Conservation (phyloP, 169 alveolate genomes). For the Plasmodium falciparum region DNA sequence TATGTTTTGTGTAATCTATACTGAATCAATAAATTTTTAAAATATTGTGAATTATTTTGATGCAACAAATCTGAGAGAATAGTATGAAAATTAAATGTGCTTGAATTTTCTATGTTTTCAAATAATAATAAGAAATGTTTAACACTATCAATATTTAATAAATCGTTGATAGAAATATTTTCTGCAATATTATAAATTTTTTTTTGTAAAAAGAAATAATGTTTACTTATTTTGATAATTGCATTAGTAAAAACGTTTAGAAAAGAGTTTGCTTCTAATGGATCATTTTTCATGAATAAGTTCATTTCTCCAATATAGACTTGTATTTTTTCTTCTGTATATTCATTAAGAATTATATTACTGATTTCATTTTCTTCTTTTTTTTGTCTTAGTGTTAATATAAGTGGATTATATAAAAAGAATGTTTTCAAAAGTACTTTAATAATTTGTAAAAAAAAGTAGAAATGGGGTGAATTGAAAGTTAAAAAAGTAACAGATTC, state of each 20-base stretch:
- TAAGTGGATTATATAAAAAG: constrained; percentile 24
- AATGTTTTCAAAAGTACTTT: constrained; percentile 18
- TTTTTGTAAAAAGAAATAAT: constrained; percentile 43
- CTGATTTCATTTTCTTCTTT: background rate
- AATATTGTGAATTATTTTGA: constrained; percentile 32
- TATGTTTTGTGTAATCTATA: constrained; percentile 7
- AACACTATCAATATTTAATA: constrained; percentile 26
- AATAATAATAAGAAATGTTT: constrained; percentile 30
- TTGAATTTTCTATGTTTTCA: constrained; percentile 19
- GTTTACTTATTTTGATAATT: constrained; percentile 31
- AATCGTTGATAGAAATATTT: constrained; percentile 16
- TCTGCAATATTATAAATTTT: constrained; percentile 16
- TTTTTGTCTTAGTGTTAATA: constrained; percentile 18
- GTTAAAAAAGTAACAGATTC: constrained; percentile 26
- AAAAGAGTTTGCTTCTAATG: constrained; percentile 32
- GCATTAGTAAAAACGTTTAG: constrained; percentile 30
- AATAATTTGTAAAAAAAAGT: constrained; percentile 9
- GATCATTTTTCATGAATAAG: constrained; percentile 46
- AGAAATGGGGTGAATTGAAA: constrained; percentile 9
- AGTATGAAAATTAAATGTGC: constrained; percentile 13
- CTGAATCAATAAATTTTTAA: constrained; percentile 27
- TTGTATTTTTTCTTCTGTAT: constrained; percentile 16
- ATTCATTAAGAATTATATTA: constrained; percentile 1
- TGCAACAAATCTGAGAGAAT: constrained; percentile 23
- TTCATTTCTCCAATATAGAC: constrained; percentile 65